Percentiles rank a stretch among this genome's conserved stretches.
Evolutionary conservation across 2,329 filamentous ascomycete genomes (phyloP).

Genomic region (Penicillium olsonii): DNA sequence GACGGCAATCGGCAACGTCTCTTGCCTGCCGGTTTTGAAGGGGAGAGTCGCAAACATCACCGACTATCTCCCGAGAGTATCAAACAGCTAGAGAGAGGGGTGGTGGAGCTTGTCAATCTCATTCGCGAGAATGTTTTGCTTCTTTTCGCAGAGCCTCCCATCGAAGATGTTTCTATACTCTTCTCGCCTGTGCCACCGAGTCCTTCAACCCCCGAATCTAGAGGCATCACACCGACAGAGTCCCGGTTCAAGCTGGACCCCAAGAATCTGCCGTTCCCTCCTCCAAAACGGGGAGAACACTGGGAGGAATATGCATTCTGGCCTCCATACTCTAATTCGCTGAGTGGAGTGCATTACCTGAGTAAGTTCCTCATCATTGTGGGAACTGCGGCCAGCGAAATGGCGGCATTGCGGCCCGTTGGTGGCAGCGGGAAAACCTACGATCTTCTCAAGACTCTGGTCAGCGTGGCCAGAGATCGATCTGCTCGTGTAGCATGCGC

Average conservation of each 20-base stretch:
- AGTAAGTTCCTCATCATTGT: conserved; percentile 78
- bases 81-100: conserved; percentile 71
- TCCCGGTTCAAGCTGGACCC: conserved; percentile 79
- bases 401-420: conserved; percentile 73
- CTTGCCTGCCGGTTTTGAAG: conserved; percentile 78
- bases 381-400: conserved; percentile 82
- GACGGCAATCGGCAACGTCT: conserved; percentile 78
- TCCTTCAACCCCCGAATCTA: conserved; percentile 64
- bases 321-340: conserved; percentile 87
- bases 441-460: conserved; percentile 74
- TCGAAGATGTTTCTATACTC: conserved; percentile 85
- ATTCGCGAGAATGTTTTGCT: conserved; percentile 76
- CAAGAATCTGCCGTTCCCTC: conserved; percentile 73
- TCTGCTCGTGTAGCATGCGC: conserved; percentile 82
- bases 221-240: conserved; percentile 59
- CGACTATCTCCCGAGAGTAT: conserved; percentile 71
- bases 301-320: conserved; percentile 97
- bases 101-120: conserved; percentile 78
- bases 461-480: conserved; percentile 78
- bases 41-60: conserved; percentile 79
- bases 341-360: conserved; percentile 90
- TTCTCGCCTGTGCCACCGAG: conserved; percentile 73
- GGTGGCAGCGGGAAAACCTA: conserved; percentile 57
- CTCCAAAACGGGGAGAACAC: conserved; percentile 74
- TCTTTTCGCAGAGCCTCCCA: conserved; percentile 85